phyloP scores from a whole-genome alignment of 2,329 filamentous ascomycete genomes.

The Stachybotrys elegans region DNA sequence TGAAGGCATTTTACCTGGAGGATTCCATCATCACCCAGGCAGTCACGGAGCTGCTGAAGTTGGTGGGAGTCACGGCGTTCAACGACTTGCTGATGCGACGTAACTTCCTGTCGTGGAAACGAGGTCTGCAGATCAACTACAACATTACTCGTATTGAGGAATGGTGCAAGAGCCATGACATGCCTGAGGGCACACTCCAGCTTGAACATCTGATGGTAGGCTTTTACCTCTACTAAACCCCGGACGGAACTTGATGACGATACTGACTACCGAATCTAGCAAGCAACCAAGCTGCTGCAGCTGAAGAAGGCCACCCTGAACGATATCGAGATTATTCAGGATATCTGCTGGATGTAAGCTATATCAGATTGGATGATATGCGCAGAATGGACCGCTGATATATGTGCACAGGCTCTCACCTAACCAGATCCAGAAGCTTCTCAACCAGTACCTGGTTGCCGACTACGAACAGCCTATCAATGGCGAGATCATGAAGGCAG shows the following conservation, averaged over 20 bases:
- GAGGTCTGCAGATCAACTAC: conserved; percentile 98
- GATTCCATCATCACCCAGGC: conserved; percentile 95
- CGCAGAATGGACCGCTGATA: not conserved
- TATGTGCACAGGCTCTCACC: conserved; percentile 69
- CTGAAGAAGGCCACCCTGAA: conserved; percentile 98
- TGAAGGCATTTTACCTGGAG: conserved; percentile 98
- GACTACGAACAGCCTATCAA: conserved; percentile 99
- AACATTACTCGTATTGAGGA: conserved; percentile 99
- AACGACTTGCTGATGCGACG: conserved; percentile 96
- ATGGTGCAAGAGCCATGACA: conserved; percentile 99
- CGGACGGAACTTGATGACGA: too few relatives aligned
- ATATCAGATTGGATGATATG: conserved; percentile 6
- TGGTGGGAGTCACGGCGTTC: conserved; percentile 96
- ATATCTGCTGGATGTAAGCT: conserved; percentile 99
- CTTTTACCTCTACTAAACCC: too few relatives aligned
- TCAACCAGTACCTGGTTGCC: conserved; percentile 97
- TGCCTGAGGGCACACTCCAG: conserved; percentile 96
- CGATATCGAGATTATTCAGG: conserved; percentile 99
- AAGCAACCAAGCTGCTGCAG: conserved; percentile 97
- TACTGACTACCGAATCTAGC: too few relatives aligned
- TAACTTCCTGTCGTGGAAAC: conserved; percentile 99
- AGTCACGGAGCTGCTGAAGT: conserved; percentile 83
- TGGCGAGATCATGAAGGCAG: conserved; percentile 99
- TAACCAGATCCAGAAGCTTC: conserved; percentile 97
- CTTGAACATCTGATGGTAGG: conserved; percentile 93